A percentile compares a stretch with the other conserved stretches of the same genome.
Evolutionary conservation across 2,329 filamentous ascomycete genomes (phyloP).

Genomic region (Macroventuria anomochaeta): DNA sequence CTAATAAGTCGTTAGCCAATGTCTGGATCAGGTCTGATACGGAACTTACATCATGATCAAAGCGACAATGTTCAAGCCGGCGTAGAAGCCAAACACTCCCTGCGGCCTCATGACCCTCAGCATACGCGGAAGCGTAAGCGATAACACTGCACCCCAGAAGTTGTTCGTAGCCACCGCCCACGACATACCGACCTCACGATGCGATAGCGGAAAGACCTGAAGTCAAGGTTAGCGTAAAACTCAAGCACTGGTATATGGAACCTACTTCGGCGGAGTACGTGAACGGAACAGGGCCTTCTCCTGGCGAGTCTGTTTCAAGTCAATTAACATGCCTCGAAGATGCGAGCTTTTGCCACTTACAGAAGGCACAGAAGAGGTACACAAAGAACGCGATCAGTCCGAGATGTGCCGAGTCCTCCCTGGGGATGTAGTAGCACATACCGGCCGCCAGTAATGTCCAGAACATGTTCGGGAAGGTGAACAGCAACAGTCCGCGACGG

Average conservation of each 20-base stretch:
- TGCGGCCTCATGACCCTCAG: slow-evolving; percentile 58
- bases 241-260: no score
- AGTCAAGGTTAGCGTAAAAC: background rate
- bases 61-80: slow-evolving; percentile 65
- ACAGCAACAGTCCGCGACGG: slow-evolving; percentile 57
- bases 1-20: slow-evolving; percentile 19
- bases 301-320: slow-evolving; percentile 28
- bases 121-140: slow-evolving; percentile 69
- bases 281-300: slow-evolving; percentile 58
- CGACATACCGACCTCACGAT: slow-evolving; percentile 74
- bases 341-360: background rate
- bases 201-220: slow-evolving; percentile 70
- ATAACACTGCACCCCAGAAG: slow-evolving; percentile 64
- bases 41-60: slow-evolving; percentile 62
- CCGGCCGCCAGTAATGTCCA: slow-evolving; percentile 57
- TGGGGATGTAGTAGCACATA: slow-evolving; percentile 60
- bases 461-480: slow-evolving; percentile 60
- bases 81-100: slow-evolving; percentile 68
- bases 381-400: slow-evolving; percentile 63
- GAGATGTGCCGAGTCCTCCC: slow-evolving; percentile 49
- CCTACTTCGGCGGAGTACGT: slow-evolving; percentile 57
- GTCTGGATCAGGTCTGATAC: background rate
- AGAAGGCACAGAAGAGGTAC: slow-evolving; percentile 60
- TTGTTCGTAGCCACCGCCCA: slow-evolving; percentile 72
- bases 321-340: background rate